Evolutionary conservation across 2,329 filamentous ascomycete species (phyloP).

Genomic region (Claviceps arundinis): DNA sequence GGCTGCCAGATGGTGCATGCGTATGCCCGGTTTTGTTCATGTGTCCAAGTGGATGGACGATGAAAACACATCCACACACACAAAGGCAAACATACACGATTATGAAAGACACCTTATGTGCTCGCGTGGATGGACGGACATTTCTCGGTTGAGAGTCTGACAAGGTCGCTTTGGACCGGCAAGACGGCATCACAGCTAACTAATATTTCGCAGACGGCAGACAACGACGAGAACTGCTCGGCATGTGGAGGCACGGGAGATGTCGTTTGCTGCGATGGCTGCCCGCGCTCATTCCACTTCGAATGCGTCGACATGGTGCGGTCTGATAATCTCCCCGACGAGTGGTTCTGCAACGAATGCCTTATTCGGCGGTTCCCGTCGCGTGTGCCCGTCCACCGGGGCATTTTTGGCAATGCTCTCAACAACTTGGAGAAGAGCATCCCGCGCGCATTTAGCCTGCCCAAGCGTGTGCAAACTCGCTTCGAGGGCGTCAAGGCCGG

Average conservation of each 20-base stretch:
- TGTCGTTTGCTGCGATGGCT: conserved; percentile 88
- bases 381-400: conserved; percentile 33
- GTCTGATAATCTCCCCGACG: conserved; percentile 51
- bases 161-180: not conserved
- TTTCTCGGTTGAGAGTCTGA: not conserved
- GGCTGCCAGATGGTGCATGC: too few relatives aligned
- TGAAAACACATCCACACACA: too few relatives aligned
- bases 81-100: too few relatives aligned
- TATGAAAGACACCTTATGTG: not conserved
- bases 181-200: conserved; percentile 17
- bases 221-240: conserved; percentile 85
- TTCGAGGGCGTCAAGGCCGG: conserved; percentile 73
- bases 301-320: conserved; percentile 74
- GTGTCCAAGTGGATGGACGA: too few relatives aligned
- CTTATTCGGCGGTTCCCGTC: conserved; percentile 35
- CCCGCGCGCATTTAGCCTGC: conserved; percentile 59
- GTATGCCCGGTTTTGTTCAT: too few relatives aligned
- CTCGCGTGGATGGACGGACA: not conserved
- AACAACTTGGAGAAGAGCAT: conserved; percentile 54
- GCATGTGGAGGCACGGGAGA: conserved; percentile 74
- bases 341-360: conserved; percentile 78
- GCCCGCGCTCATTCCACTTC: conserved; percentile 81
- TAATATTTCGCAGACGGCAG: conserved; percentile 22
- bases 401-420: conserved; percentile 49
- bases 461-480: conserved; percentile 54